Percentiles rank a stretch among this genome's conserved stretches.
Evolutionary conservation across 257 asterid genomes (phyloP).

Genomic region (Solanum acaule): DNA sequence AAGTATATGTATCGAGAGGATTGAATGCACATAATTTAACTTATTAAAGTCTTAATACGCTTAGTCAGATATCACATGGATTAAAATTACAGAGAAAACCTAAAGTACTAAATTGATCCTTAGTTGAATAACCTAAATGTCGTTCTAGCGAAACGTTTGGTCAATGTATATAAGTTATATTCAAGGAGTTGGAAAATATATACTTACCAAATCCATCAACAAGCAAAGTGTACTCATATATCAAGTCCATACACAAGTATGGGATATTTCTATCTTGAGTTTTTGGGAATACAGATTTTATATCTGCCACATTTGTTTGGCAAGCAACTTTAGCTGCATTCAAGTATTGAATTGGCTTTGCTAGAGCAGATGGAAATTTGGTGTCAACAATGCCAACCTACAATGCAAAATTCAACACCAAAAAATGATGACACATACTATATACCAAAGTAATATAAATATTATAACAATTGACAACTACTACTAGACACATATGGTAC

Average conservation of each 20-base stretch:
- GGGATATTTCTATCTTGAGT: slow-evolving; percentile 19
- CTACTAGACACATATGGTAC: too few relatives aligned
- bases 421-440: not conserved
- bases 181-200: not conserved
- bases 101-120: not conserved
- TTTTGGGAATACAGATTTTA: slow-evolving; percentile 8
- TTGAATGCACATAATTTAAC: not conserved
- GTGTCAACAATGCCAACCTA: slow-evolving; percentile 23
- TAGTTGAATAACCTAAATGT: too few relatives aligned
- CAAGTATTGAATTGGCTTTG: slow-evolving; percentile 21
- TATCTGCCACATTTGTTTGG: slow-evolving; percentile 2
- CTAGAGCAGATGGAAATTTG: not conserved
- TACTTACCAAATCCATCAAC: slow-evolving; percentile 41
- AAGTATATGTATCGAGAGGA: not conserved
- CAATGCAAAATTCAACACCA: not conserved
- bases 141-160: too few relatives aligned
- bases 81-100: not conserved
- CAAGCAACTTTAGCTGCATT: slow-evolving; percentile 44
- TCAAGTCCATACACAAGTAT: slow-evolving; percentile 44
- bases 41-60: not conserved
- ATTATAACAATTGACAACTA: too few relatives aligned
- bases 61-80: not conserved
- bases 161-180: not conserved
- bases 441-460: not conserved
- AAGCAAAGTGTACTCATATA: slow-evolving; percentile 36